Conservation (phyloP, 768 basidiomycete species). For the Gyrodon lividus region DNA sequence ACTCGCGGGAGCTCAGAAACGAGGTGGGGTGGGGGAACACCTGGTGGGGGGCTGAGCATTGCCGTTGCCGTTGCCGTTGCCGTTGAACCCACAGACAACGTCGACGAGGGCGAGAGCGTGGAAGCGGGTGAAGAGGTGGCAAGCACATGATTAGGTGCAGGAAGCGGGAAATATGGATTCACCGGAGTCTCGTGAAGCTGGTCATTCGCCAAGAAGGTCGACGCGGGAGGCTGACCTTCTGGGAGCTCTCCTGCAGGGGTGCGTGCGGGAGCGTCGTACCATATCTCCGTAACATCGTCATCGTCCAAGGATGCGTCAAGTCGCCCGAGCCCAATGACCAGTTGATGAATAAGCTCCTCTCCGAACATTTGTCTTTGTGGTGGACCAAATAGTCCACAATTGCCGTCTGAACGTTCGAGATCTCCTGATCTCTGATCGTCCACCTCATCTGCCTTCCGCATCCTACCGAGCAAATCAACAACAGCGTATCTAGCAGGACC, state of each 20-base stretch:
- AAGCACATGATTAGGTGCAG: conserved; percentile 32
- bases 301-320: conserved; percentile 45
- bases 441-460: conserved; percentile 58
- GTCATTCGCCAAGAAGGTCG: conserved; percentile 9
- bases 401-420: conserved; percentile 28
- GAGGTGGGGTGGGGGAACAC: conserved; percentile 16
- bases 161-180: conserved; percentile 57
- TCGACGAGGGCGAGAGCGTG: conserved; percentile 12
- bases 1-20: conserved; percentile 11
- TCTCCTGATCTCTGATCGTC: conserved; percentile 37
- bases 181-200: conserved; percentile 11
- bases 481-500: conserved; percentile 72
- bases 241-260: conserved; percentile 31
- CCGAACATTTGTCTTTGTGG: conserved; percentile 67
- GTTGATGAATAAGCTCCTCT: conserved; percentile 78
- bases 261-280: conserved; percentile 31
- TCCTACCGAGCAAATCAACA: conserved; percentile 72
- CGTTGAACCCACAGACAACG: conserved; percentile 16
- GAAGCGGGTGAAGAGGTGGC: conserved; percentile 25
- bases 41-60: conserved; percentile 10
- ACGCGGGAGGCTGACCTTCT: conserved; percentile 12
- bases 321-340: conserved; percentile 87
- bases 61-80: conserved; percentile 1
- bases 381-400: conserved; percentile 47
- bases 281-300: conserved; percentile 37